Conservation (phyloP, 495 filamentous ascomycete genomes). For the Daldinia vernicosa region DNA sequence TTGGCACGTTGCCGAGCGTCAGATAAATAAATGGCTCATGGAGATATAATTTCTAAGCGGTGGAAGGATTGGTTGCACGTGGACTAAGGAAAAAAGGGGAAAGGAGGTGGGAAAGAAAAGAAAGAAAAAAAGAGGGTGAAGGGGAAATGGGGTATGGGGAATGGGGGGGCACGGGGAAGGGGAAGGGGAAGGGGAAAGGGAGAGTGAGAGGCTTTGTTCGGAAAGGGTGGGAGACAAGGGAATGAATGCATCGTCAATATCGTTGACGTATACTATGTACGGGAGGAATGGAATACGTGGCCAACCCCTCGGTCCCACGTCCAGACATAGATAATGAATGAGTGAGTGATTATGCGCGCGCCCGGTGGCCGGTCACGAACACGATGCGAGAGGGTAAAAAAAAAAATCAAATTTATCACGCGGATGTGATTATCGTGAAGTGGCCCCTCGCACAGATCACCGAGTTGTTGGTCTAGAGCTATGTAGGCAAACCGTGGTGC, state of each 20-base stretch:
- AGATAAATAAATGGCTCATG: constrained; percentile 20
- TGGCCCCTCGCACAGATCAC: constrained; percentile 35
- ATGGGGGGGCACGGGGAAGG: background rate
- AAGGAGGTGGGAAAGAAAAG: background rate
- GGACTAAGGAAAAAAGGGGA: constrained; percentile 8
- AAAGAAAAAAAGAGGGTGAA: constrained; percentile 2
- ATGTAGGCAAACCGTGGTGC: constrained; percentile 19
- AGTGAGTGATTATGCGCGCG: constrained; percentile 18
- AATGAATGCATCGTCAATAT: constrained; percentile 19
- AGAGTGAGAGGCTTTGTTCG: background rate
- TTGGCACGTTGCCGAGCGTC: background rate
- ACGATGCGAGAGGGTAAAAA: background rate
- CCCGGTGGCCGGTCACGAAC: constrained; percentile 19
- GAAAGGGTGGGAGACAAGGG: constrained; percentile 12
- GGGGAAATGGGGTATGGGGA: constrained; percentile 5
- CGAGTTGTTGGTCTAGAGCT: constrained; percentile 27
- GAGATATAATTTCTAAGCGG: constrained; percentile 5
- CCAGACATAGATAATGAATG: constrained; percentile 24
- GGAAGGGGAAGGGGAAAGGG: constrained; percentile 1
- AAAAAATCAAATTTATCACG: constrained; percentile 22
- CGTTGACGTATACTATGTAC: constrained; percentile 36
- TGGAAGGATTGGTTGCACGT: constrained; percentile 12
- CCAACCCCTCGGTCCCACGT: constrained; percentile 11
- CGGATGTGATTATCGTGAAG: constrained; percentile 35
- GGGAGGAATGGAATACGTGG: constrained; percentile 30